These are phyloP conservation scores for Colletotrichum paranaense DNA, from an alignment of 2,329 filamentous ascomycete species.

Conservation along the genomic window DNA sequence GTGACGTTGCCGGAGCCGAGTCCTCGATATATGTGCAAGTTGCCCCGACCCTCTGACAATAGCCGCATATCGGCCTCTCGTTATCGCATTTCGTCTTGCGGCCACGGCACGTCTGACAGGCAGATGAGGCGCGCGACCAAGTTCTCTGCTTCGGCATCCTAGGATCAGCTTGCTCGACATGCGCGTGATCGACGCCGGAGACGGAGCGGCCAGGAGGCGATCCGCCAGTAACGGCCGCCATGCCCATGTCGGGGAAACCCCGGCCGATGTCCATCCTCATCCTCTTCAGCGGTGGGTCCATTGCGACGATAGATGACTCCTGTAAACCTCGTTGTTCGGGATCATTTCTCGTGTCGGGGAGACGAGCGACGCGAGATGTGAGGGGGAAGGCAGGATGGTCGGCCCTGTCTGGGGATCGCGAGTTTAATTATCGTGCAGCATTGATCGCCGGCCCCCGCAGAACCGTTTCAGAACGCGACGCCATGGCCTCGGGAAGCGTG, in stretches of 20 bases:
- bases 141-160: constrained; percentile 29
- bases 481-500: constrained; percentile 18
- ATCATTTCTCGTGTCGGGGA: constrained; percentile 30
- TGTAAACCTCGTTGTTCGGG: constrained; percentile 4
- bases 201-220: constrained; percentile 15
- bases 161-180: constrained; percentile 22
- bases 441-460: constrained; percentile 21
- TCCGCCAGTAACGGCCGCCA: not conserved
- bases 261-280: constrained; percentile 34
- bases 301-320: constrained; percentile 16
- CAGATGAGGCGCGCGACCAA: constrained; percentile 38
- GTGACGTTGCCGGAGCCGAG: constrained; percentile 22
- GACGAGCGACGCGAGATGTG: constrained; percentile 9
- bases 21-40: constrained; percentile 44
- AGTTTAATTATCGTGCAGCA: constrained; percentile 29
- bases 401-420: constrained; percentile 1
- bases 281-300: constrained; percentile 34
- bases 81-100: constrained; percentile 53
- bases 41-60: constrained; percentile 46
- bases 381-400: not conserved
- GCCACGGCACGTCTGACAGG: constrained; percentile 50
- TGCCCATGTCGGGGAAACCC: constrained; percentile 31
- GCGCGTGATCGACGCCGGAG: constrained; percentile 14
- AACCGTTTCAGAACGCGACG: constrained; percentile 30
- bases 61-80: constrained; percentile 48